A percentile compares a stretch with the other conserved stretches of the same genome.
Conservation (phyloP, 495 filamentous ascomycete genomes). For the Podospora tetraspora region DNA sequence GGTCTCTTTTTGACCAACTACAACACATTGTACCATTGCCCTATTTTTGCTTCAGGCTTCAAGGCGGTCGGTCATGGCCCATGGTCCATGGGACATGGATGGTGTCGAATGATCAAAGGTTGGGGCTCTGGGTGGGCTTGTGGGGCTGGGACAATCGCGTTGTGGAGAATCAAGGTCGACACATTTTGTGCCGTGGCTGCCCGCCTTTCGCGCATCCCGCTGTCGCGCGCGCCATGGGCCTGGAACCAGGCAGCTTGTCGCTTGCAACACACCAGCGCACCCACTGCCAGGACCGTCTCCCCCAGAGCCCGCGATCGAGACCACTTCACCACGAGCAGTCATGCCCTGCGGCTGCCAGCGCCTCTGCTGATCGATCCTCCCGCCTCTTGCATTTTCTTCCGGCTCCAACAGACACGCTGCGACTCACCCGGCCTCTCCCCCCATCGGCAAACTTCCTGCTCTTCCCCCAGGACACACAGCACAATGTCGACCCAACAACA, state of each 20-base stretch:
- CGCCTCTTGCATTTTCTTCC: background rate
- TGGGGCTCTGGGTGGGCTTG: background rate
- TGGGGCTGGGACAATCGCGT: background rate
- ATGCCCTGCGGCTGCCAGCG: background rate
- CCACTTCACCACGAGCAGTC: background rate
- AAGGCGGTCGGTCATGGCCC: background rate
- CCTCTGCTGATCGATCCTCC: background rate
- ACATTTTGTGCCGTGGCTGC: conserved; percentile 14
- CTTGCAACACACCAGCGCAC: background rate
- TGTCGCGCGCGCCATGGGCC: background rate
- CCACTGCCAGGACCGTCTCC: background rate
- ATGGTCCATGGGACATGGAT: background rate
- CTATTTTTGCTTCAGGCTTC: background rate
- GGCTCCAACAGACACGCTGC: background rate
- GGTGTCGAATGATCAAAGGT: background rate
- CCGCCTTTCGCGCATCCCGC: conserved; percentile 3
- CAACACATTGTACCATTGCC: background rate
- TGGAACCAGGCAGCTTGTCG: background rate
- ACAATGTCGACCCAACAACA: conserved; percentile 32
- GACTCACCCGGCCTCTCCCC: background rate
- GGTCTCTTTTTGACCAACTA: background rate
- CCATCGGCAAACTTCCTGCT: background rate
- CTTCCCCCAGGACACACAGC: background rate
- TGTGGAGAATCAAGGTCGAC: background rate
- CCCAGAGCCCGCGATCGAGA: background rate